Evolutionary conservation across 768 basidiomycete genomes (phyloP), one percentile per base, ranked within the genome.

Genomic region (Lentinula sp.): DNA sequence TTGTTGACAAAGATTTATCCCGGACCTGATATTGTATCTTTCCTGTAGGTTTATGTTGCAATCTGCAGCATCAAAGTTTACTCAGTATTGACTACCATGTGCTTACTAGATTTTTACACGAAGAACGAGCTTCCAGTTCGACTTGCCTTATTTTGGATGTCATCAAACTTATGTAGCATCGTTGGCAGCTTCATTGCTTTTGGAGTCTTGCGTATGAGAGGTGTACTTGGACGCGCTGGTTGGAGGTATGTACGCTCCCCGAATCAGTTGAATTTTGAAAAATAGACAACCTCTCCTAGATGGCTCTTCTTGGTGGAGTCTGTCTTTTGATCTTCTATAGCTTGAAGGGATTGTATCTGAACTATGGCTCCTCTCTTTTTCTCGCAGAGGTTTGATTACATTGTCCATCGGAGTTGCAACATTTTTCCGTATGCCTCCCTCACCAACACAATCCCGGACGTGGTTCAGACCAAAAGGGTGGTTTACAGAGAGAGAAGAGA

Each of bases 401-500:
- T 71, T 86, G 3, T n/a, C 67, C 21, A 76, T 88, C 49, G 85
- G 85, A 1, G 43, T 84, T 15, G 69, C 73, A 2, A 78, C 83
- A 1, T 86, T 83, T 70, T 84, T 85, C 72, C 76, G 70, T 58
- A 81, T 85, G 78, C 85, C 86, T 5, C 76, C 83, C 39, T 81
- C 81, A 3, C 84, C 84, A 1, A 86, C 83, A 1, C 83, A 84
- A 64, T 84, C 85, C 1, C 81, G 77, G 61, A 69, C 76, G 0
- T 80, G 83, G 80, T 84, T 81, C 73, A 68, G 84, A 50, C 81
- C 81, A 0, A 80, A 82, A 42, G 83, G 85, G 0, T 87, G 85
- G 85, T 86, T 86, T 67, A 83, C 79, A 0, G 83, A 84, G 52
- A 73, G 81, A 18, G 83, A 87, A 63, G 86, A 87, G 65, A 70